Base-by-base conservation (phyloP, 2,329 filamentous ascomycete genomes). In the Hypoxylon sp. region DNA sequence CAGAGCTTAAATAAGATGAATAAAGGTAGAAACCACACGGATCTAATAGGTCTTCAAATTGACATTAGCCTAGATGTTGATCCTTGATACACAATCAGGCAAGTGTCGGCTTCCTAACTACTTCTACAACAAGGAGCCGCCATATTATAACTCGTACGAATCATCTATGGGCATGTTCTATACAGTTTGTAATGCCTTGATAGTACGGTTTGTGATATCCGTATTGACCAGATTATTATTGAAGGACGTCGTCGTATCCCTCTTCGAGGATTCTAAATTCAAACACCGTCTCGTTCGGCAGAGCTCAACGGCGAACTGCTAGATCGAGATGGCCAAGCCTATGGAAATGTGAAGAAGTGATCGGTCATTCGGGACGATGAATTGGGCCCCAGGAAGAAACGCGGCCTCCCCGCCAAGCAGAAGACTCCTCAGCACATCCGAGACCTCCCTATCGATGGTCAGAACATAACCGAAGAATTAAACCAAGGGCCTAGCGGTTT, bases 181-280 rank as follows among this genome's bases (percentile, higher is more conserved):
- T 4, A 52, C 29, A 1, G 63, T 66, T 6, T n/a, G n/a, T 2
- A 46, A 58, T 4, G 63, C 52, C 3, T 24, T 66, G 13, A 51
- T 31, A 44, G 63, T 66, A 52, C 33, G 33, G 5, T 10, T 35
- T 14, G 11, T 24, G 31, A 13, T 47, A 11, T 19, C 5, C 11
- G 26, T 42, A 14, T 31, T 65, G 19, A 48, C 5, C 2, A 3
- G 6, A 22, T 59, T 35, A 57, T 37, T 14, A 3, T 66, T 57
- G 1, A 66, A 61, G 44, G 62, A 65, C 5, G 14, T 46, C 5
- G 63, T 61, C 5, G 44, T 17, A 11, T 66, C 63, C 2, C 51
- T 61, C 2, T 66, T 66, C 11, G 57, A 60, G 19, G 63, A 66
- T 31, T 35, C 47, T 5, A 63, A 26, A 0, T 63, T 63, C 26